Percentiles rank a stretch among this genome's conserved stretches.
phyloP scores from a whole-genome alignment of 495 filamentous ascomycete genomes.

The Penicillium riverlandense region DNA sequence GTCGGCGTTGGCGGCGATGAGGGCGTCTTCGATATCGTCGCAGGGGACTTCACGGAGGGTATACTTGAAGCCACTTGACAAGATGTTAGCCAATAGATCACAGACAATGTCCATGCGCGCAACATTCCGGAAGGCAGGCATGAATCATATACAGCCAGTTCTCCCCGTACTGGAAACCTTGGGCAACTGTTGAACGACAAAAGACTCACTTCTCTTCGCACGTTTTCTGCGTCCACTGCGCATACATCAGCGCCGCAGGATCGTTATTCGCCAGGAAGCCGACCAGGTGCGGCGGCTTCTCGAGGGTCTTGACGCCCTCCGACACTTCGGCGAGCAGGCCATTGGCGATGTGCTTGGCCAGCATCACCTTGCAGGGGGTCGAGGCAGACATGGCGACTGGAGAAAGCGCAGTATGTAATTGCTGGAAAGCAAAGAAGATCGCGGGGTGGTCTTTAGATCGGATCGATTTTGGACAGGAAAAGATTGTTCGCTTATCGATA shows the following conservation, averaged over 20 bases:
- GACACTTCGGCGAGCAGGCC: constrained; percentile 69
- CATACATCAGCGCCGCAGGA: constrained; percentile 86
- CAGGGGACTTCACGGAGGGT: constrained; percentile 74
- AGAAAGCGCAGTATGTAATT: constrained; percentile 1
- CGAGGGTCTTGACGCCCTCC: constrained; percentile 60
- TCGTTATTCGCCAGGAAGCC: constrained; percentile 91
- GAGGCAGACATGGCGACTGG: constrained; percentile 27
- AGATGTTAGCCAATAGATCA: constrained; percentile 7
- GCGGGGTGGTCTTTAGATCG: constrained; percentile 3
- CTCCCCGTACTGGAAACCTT: not conserved
- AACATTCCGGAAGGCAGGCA: constrained; percentile 14
- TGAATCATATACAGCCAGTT: constrained; percentile 12
- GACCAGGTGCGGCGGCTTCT: constrained; percentile 67
- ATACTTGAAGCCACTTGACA: constrained; percentile 75
- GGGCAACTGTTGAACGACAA: constrained; percentile 11
- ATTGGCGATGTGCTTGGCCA: constrained; percentile 78
- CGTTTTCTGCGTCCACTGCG: constrained; percentile 94
- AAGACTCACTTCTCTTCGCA: constrained; percentile 80
- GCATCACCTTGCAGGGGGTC: constrained; percentile 79
- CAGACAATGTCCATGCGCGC: constrained; percentile 10
- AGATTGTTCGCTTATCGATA: constrained; percentile 43
- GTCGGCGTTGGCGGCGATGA: constrained; percentile 78
- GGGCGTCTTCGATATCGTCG: constrained; percentile 78
- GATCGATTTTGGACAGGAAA: constrained; percentile 24
- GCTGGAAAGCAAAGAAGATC: constrained; percentile 4